Evolutionary conservation across 495 filamentous ascomycete species (phyloP).

Genomic region (Hypoxylon crocopeplum): DNA sequence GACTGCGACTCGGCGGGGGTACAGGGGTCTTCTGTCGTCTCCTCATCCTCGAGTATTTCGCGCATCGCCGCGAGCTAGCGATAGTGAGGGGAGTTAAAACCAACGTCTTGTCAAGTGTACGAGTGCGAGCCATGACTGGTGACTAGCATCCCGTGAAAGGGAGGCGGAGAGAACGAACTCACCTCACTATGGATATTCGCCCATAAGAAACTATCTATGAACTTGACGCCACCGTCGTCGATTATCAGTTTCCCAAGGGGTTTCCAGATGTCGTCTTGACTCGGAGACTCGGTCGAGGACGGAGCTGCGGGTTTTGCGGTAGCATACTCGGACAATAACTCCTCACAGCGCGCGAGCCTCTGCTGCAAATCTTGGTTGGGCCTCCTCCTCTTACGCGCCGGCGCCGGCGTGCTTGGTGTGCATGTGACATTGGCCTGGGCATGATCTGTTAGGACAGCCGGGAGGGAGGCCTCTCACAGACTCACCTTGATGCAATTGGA

Average conservation of each 20-base stretch:
- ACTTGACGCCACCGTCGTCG: conserved; percentile 53
- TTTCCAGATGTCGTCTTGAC: conserved; percentile 46
- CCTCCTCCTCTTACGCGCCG: conserved; percentile 52
- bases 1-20: conserved; percentile 38
- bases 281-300: conserved; percentile 18
- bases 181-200: conserved; percentile 53
- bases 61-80: conserved; percentile 54
- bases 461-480: neutral
- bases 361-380: conserved; percentile 59
- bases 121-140: neutral
- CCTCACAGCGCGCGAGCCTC: conserved; percentile 56
- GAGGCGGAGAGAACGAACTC: conserved; percentile 18
- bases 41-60: conserved; percentile 53
- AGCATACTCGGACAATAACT: conserved; percentile 54
- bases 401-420: conserved; percentile 56
- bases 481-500: conserved; percentile 60
- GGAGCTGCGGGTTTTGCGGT: conserved; percentile 43
- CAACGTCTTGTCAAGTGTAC: neutral
- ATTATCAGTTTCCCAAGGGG: conserved; percentile 51
- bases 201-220: conserved; percentile 53
- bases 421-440: conserved; percentile 54
- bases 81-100: conserved; percentile 17
- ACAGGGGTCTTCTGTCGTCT: conserved; percentile 38
- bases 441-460: conserved; percentile 9
- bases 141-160: neutral